Percentiles rank a stretch among this genome's conserved stretches.
Evolutionary conservation across 2,329 filamentous ascomycete genomes (phyloP).

Genomic region (Coleophoma crateriformis): DNA sequence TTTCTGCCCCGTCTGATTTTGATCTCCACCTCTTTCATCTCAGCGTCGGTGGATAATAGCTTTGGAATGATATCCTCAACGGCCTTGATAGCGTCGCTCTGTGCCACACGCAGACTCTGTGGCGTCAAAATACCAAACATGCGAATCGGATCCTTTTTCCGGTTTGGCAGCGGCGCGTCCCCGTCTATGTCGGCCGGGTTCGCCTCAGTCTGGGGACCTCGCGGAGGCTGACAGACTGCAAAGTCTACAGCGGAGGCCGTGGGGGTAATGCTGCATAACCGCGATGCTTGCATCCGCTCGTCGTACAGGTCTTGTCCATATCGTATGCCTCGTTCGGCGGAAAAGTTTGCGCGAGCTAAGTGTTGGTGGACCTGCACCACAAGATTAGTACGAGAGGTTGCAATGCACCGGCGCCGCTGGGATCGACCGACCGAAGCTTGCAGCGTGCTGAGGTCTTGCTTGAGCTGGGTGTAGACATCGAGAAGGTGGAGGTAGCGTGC

Average conservation of each 20-base stretch:
- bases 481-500: slow-evolving; percentile 61
- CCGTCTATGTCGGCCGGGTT: not conserved
- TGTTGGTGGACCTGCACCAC: slow-evolving; percentile 16
- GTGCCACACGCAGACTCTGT: slow-evolving; percentile 46
- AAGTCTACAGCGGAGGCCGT: slow-evolving; percentile 1
- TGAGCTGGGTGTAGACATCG: slow-evolving; percentile 60
- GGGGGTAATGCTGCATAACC: slow-evolving; percentile 33
- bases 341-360: slow-evolving; percentile 71
- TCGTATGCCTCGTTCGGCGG: slow-evolving; percentile 53
- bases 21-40: slow-evolving; percentile 62
- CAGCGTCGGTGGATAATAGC: slow-evolving; percentile 49
- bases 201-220: slow-evolving; percentile 33
- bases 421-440: slow-evolving; percentile 42
- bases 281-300: slow-evolving; percentile 61
- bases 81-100: slow-evolving; percentile 48
- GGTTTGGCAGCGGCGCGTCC: not conserved
- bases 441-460: slow-evolving; percentile 43
- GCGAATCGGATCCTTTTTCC: slow-evolving; percentile 44
- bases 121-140: slow-evolving; percentile 51
- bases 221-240: slow-evolving; percentile 47
- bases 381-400: not conserved
- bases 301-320: slow-evolving; percentile 71
- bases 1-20: slow-evolving; percentile 56
- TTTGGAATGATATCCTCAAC: slow-evolving; percentile 53
- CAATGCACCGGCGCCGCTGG: not conserved